Conservation (phyloP, 2,329 filamentous ascomycete species). For the Taxawa tesnikishii region DNA sequence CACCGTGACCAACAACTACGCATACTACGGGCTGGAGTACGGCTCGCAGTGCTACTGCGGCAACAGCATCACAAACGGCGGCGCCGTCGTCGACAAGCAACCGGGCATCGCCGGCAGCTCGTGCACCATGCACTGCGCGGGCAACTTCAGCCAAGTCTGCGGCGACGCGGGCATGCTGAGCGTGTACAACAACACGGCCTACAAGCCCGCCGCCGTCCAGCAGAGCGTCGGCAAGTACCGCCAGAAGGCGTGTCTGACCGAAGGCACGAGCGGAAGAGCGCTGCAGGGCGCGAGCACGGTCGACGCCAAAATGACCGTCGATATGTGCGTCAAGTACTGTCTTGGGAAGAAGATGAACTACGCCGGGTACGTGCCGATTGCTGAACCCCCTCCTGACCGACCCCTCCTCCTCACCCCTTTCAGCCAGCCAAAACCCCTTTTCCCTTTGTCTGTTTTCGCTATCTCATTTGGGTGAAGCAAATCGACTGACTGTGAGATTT, state of each 20-base stretch:
- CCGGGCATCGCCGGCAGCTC: slow-evolving; percentile 41
- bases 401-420: no score
- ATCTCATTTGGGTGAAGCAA: no score
- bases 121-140: slow-evolving; percentile 19
- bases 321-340: slow-evolving; percentile 15
- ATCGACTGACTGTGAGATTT: no score
- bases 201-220: slow-evolving; percentile 6
- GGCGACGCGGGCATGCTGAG: slow-evolving; percentile 23
- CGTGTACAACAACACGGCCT: slow-evolving; percentile 19
- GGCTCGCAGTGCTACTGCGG: slow-evolving; percentile 44
- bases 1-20: slow-evolving; percentile 26
- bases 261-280: slow-evolving; percentile 2
- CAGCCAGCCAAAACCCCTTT: no score
- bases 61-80: slow-evolving; percentile 9
- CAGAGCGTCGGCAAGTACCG: slow-evolving; percentile 7
- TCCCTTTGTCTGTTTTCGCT: no score
- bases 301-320: slow-evolving; percentile 3
- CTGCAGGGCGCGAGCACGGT: slow-evolving; percentile 2
- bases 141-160: slow-evolving; percentile 30
- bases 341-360: slow-evolving; percentile 15
- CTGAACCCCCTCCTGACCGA: no score
- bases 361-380: slow-evolving; percentile 14
- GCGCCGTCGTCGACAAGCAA: slow-evolving; percentile 2
- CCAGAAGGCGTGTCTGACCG: slow-evolving; percentile 6
- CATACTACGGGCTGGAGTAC: slow-evolving; percentile 46